A percentile compares a stretch with the other conserved stretches of the same genome.
phyloP scores from a whole-genome alignment of 2,329 filamentous ascomycete species.

The Trichoderma breve region DNA sequence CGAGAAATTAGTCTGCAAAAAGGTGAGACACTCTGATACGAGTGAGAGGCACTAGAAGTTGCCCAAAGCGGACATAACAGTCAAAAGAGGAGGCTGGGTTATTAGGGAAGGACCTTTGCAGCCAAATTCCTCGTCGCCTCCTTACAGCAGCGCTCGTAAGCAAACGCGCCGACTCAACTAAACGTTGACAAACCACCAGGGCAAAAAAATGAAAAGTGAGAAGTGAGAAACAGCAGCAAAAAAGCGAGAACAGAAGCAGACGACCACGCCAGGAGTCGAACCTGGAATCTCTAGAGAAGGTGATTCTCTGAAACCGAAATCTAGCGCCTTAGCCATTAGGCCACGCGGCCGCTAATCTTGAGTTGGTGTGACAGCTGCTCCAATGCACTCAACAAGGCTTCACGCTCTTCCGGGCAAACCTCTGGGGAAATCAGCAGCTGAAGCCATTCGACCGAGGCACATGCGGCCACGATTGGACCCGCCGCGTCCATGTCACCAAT shows the following conservation, averaged over 20 bases:
- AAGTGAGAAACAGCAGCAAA: neutral
- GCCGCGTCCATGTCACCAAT: neutral
- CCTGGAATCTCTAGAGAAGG: constrained; percentile 37
- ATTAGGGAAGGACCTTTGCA: neutral
- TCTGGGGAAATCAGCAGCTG: constrained; percentile 17
- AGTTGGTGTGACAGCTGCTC: neutral
- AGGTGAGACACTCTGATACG: constrained; percentile 13
- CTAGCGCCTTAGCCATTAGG: constrained; percentile 39
- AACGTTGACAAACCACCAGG: neutral
- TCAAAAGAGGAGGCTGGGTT: constrained; percentile 7
- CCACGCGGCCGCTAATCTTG: constrained; percentile 32
- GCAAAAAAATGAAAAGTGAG: neutral
- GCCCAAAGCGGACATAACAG: constrained; percentile 12
- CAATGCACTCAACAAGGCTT: constrained; percentile 15
- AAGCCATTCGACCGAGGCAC: constrained; percentile 19
- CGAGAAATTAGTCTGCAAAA: constrained; percentile 15
- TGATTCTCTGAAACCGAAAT: constrained; percentile 31
- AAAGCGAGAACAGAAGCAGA: neutral
- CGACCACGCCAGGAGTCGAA: constrained; percentile 39
- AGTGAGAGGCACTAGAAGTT: constrained; percentile 6
- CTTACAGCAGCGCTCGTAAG: neutral
- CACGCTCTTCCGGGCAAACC: neutral
- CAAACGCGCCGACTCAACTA: neutral
- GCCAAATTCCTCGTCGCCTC: neutral
- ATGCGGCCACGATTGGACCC: constrained; percentile 9